Evolutionary conservation across 371 early-diverging fungal genomes (phyloP).

Genomic region (Lichtheimia hyalospora): DNA sequence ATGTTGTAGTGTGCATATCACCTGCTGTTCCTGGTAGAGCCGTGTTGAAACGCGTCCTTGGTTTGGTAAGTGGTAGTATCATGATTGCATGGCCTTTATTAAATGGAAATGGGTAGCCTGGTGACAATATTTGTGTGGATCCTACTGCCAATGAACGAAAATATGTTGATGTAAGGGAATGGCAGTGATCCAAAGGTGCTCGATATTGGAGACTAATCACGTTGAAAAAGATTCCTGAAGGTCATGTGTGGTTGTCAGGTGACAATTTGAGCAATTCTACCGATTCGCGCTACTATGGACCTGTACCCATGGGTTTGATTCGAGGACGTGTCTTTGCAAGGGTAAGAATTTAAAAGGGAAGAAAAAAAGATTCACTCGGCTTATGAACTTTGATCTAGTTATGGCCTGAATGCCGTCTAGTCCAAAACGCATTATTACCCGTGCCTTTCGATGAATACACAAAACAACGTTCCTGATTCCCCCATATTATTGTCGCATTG

Average conservation of each 20-base stretch:
- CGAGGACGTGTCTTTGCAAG: slow-evolving; percentile 73
- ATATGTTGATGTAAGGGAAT: slow-evolving; percentile 48
- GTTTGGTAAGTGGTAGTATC: slow-evolving; percentile 50
- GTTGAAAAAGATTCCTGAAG: slow-evolving; percentile 53
- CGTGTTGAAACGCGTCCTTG: slow-evolving; percentile 79
- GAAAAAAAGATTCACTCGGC: not conserved
- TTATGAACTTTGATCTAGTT: slow-evolving; percentile 15
- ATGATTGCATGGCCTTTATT: not conserved
- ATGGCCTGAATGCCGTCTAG: slow-evolving; percentile 33
- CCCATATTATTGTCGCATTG: no score
- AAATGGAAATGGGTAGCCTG: slow-evolving; percentile 49
- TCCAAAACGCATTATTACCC: slow-evolving; percentile 26
- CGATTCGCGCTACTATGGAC: slow-evolving; percentile 83
- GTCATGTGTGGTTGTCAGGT: slow-evolving; percentile 75
- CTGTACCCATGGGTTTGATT: slow-evolving; percentile 80
- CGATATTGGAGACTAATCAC: not conserved
- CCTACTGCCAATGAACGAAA: slow-evolving; percentile 57
- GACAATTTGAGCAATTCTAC: slow-evolving; percentile 82
- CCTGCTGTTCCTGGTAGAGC: slow-evolving; percentile 63
- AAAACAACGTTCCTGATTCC: slow-evolving; percentile 4
- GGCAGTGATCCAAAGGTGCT: not conserved
- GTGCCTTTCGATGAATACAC: slow-evolving; percentile 11
- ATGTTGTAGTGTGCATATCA: slow-evolving; percentile 73
- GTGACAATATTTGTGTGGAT: slow-evolving; percentile 70
- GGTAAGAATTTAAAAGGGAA: slow-evolving; percentile 28